phyloP scores from a whole-genome alignment of 2,329 filamentous ascomycete species.

The Aspergillus piperis region DNA sequence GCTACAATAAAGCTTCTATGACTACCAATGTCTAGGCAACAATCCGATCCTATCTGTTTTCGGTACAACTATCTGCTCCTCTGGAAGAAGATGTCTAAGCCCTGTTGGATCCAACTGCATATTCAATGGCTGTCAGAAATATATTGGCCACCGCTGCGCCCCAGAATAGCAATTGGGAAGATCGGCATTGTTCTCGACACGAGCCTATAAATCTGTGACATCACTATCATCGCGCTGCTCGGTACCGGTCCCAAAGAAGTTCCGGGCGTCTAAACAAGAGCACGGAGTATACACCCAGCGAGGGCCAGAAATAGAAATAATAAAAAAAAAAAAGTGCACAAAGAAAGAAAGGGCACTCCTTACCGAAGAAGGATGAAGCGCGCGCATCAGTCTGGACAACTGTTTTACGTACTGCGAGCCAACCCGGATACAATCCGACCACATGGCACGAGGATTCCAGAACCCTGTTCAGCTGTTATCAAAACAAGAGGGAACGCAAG shows the following conservation, averaged over 20 bases:
- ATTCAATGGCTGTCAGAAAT: neutral
- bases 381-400: neutral
- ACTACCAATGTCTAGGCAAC: neutral
- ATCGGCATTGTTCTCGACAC: neutral
- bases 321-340: no score
- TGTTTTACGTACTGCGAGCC: neutral
- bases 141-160: neutral
- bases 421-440: no score
- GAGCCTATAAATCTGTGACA: neutral
- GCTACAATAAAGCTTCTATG: no score
- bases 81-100: neutral
- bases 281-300: neutral
- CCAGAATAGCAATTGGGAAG: neutral
- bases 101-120: neutral
- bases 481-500: neutral
- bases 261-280: neutral
- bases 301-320: neutral
- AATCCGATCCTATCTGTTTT: neutral
- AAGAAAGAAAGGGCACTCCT: neutral
- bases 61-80: neutral
- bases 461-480: neutral
- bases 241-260: neutral
- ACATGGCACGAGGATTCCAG: no score
- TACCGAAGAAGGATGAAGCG: neutral
- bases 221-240: neutral